A percentile compares a stretch with the other conserved stretches of the same genome.
Evolutionary conservation across 106 monocot genomes (phyloP).

Genomic region (Chionographis japonica): DNA sequence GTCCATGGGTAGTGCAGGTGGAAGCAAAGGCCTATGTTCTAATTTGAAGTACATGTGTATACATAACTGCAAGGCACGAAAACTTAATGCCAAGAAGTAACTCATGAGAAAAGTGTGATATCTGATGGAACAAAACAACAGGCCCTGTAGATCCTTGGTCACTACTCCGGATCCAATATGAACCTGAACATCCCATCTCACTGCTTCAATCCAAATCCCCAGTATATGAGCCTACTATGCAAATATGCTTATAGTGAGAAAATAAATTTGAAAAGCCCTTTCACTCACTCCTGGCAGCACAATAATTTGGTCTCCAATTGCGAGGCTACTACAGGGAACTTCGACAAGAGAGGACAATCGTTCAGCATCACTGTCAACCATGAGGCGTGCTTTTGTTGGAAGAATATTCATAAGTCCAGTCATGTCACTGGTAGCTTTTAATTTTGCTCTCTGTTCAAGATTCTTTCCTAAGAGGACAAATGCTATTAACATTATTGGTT

Average conservation of each 20-base stretch:
- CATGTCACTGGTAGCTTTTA: conserved; percentile 99
- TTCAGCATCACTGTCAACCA: conserved; percentile 41
- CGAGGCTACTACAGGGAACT: conserved; percentile 77
- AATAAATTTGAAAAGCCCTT: background rate
- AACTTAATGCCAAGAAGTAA: too few species aligned
- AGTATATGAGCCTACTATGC: background rate
- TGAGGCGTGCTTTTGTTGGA: conserved; percentile 85
- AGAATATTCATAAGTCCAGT: conserved; percentile 92
- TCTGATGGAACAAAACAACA: too few species aligned
- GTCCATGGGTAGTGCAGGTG: too few species aligned
- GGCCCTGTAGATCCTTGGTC: too few species aligned
- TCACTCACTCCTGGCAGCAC: conserved; percentile 86
- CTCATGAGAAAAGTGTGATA: too few species aligned
- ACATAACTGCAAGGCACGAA: too few species aligned
- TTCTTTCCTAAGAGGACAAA: conserved; percentile 98
- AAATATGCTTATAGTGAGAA: background rate
- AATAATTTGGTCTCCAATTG: conserved; percentile 80
- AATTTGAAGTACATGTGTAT: too few species aligned
- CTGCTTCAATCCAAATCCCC: too few species aligned
- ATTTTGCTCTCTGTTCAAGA: conserved; percentile 97
- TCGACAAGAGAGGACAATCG: conserved; percentile 54
- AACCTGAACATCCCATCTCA: too few species aligned
- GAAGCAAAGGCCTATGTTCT: too few species aligned
- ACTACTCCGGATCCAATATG: too few species aligned
- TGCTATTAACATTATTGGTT: conserved; percentile 97